phyloP scores from a whole-genome alignment of 768 basidiomycete species.

The Leucocoprinus sp. region DNA sequence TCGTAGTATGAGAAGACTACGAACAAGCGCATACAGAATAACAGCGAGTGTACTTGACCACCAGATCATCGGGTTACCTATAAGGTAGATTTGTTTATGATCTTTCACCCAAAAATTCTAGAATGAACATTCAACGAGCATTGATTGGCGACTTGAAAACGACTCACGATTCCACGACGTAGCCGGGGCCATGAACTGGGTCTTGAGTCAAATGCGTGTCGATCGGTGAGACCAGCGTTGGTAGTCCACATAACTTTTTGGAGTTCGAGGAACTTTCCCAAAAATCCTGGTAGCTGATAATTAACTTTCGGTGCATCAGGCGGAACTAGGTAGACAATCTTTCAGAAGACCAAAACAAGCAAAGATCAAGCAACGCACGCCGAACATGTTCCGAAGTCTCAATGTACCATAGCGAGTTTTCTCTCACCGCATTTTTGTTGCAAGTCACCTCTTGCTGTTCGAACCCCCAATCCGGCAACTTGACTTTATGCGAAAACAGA shows the following conservation, averaged over 20 bases:
- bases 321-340: slow-evolving; percentile 44
- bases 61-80: slow-evolving; percentile 95
- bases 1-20: slow-evolving; percentile 78
- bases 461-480: slow-evolving; percentile 94
- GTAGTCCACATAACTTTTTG: slow-evolving; percentile 97
- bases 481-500: slow-evolving; percentile 96
- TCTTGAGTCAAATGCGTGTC: slow-evolving; percentile 93
- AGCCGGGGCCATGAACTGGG: slow-evolving; percentile 88
- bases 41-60: slow-evolving; percentile 75
- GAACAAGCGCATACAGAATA: slow-evolving; percentile 52
- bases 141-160: too few relatives aligned
- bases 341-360: background rate
- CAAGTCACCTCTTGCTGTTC: slow-evolving; percentile 99
- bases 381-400: slow-evolving; percentile 77
- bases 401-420: slow-evolving; percentile 89
- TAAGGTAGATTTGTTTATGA: slow-evolving; percentile 88
- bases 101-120: slow-evolving; percentile 99
- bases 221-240: slow-evolving; percentile 91
- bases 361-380: slow-evolving; percentile 46
- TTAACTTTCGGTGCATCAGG: slow-evolving; percentile 73
- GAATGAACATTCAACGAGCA: background rate
- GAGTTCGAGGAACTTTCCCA: slow-evolving; percentile 85
- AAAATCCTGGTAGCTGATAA: slow-evolving; percentile 83
- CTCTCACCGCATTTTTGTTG: slow-evolving; percentile 90
- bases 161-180: slow-evolving; percentile 83